phyloP scores from a whole-genome alignment of 1,284 basidiomycete species.

The Pterulicium gracile region DNA sequence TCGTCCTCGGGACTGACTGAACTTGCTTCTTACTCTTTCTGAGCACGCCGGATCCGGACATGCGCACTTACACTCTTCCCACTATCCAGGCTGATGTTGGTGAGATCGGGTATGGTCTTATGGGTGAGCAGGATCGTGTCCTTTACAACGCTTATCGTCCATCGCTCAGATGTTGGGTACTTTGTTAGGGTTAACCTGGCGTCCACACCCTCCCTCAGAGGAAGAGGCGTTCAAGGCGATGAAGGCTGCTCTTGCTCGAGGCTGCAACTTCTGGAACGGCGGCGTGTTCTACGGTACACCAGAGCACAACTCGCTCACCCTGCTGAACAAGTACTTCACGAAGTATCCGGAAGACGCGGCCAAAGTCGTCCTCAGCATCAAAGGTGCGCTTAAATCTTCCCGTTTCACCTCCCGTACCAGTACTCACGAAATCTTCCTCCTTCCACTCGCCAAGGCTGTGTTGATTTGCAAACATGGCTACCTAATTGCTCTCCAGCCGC shows the following conservation, averaged over 20 bases:
- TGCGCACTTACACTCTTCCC: no score
- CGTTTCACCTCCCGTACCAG: neutral
- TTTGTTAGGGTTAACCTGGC: constrained; percentile 12
- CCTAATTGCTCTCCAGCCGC: constrained; percentile 17
- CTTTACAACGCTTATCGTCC: no score
- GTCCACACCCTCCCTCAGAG: constrained; percentile 21
- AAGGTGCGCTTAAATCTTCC: neutral
- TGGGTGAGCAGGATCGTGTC: no score
- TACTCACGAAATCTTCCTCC: neutral
- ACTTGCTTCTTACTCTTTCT: no score
- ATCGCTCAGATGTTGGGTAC: no score
- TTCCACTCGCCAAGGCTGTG: neutral
- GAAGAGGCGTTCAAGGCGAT: constrained; percentile 22
- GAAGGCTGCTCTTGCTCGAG: constrained; percentile 6
- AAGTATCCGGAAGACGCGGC: constrained; percentile 32
- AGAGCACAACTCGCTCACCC: constrained; percentile 8
- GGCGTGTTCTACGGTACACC: constrained; percentile 8
- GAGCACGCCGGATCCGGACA: no score
- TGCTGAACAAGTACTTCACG: constrained; percentile 21
- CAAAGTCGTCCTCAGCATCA: constrained; percentile 25
- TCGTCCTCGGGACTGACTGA: no score
- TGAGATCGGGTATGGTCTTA: no score
- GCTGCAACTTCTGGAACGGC: constrained; percentile 7
- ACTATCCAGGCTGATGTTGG: no score
- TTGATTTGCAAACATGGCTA: neutral